Percentiles rank a stretch among this genome's conserved stretches.
These are phyloP conservation scores for Hagleromyces aurorensis DNA, from an alignment of 805 yeast genomes.

Conservation along the genomic window DNA sequence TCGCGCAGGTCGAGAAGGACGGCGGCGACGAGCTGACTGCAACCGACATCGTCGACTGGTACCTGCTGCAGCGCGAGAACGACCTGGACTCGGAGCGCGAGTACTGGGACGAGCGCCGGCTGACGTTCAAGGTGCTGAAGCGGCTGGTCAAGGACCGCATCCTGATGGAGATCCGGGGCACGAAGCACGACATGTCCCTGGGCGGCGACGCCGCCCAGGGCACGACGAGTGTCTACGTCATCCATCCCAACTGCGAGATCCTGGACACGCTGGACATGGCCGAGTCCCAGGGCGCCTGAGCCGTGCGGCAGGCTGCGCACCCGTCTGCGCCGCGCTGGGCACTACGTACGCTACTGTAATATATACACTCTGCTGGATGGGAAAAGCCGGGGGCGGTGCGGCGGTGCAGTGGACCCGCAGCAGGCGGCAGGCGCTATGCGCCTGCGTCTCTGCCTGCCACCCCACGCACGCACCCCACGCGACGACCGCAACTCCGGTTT, in stretches of 20 bases:
- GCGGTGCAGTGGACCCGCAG: no score
- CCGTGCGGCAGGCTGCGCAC: no score
- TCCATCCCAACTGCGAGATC: constrained; percentile 81
- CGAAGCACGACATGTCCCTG: constrained; percentile 37
- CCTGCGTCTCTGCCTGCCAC: no score
- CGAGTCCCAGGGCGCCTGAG: no score
- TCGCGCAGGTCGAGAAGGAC: constrained; percentile 47
- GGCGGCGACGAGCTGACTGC: constrained; percentile 58
- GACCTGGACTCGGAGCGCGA: constrained; percentile 62
- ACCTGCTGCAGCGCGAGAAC: constrained; percentile 64
- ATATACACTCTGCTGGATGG: no score
- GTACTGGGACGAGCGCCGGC: constrained; percentile 58
- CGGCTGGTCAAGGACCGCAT: constrained; percentile 79
- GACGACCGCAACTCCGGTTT: no score
- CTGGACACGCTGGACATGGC: constrained; percentile 40
- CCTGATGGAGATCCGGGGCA: constrained; percentile 56
- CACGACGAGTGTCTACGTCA: constrained; percentile 37
- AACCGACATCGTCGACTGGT: constrained; percentile 70
- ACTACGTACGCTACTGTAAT: no score
- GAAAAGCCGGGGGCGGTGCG: no score
- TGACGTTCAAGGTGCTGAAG: constrained; percentile 73
- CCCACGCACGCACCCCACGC: no score
- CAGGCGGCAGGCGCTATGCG: no score
- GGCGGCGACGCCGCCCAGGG: constrained; percentile 21
- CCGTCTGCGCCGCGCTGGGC: no score